A percentile compares a stretch with the other conserved stretches of the same genome.
phyloP scores from a whole-genome alignment of 441 rosid genomes.

The Aquilaria agallochum region DNA sequence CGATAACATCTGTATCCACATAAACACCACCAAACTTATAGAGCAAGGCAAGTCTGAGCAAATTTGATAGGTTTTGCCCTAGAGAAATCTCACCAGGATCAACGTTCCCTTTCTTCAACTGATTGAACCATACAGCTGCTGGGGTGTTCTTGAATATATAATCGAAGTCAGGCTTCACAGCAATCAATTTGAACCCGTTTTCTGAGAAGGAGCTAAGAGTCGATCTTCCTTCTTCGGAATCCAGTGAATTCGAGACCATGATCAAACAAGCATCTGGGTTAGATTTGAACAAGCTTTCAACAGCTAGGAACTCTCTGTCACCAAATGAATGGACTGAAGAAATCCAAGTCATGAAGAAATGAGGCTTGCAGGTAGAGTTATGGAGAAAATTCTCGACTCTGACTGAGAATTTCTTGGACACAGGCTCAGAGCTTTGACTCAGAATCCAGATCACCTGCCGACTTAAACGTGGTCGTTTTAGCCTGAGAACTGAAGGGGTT shows the following conservation, averaged over 20 bases:
- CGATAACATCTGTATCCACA: conserved; percentile 68
- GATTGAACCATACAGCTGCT: conserved; percentile 60
- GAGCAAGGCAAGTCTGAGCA: conserved; percentile 62
- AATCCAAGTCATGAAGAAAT: conserved; percentile 93
- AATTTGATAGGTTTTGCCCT: conserved; percentile 85
- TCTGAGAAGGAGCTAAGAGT: conserved; percentile 45
- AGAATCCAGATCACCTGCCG: conserved; percentile 13
- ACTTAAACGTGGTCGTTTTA: conserved; percentile 14
- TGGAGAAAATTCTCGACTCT: conserved; percentile 40
- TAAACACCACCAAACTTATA: conserved; percentile 83
- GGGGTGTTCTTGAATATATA: conserved; percentile 50
- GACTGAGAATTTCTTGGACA: conserved; percentile 36
- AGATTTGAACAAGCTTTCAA: conserved; percentile 61
- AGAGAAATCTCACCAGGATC: conserved; percentile 70
- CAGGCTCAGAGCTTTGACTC: conserved; percentile 14
- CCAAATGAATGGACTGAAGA: conserved; percentile 59
- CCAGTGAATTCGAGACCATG: conserved; percentile 66
- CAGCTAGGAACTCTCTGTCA: conserved; percentile 44
- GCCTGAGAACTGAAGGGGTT: conserved; percentile 13
- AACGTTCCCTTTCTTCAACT: conserved; percentile 43
- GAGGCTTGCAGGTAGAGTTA: conserved; percentile 44
- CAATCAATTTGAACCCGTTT: conserved; percentile 42
- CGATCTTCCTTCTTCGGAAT: conserved; percentile 39
- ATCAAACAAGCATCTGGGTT: conserved; percentile 61
- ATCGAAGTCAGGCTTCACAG: conserved; percentile 57